Conservation (phyloP, 805 yeast species). For the Allodekkera sacchari region DNA sequence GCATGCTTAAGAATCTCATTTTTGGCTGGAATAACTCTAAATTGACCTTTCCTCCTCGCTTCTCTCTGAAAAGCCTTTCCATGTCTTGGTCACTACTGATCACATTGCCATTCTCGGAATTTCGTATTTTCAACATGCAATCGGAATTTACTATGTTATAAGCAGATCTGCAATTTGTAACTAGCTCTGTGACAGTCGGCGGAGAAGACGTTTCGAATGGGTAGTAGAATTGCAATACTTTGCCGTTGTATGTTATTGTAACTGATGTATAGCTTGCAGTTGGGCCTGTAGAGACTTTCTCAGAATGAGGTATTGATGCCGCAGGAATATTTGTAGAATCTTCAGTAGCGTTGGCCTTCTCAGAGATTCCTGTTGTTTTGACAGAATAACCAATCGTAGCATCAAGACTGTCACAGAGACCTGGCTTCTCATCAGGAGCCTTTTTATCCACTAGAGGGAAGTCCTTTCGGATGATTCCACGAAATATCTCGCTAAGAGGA, state of each 20-base stretch:
- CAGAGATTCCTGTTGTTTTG: too few relatives aligned
- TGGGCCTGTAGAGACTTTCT: too few relatives aligned
- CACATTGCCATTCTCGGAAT: conserved; percentile 21
- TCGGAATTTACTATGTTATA: conserved; percentile 44
- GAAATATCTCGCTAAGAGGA: conserved; percentile 62
- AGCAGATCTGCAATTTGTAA: conserved; percentile 68
- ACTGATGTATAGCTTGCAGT: too few relatives aligned
- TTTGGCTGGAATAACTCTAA: conserved; percentile 30
- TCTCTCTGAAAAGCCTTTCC: conserved; percentile 31
- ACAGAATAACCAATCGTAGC: too few relatives aligned
- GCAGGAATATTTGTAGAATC: too few relatives aligned
- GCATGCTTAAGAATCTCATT: background rate
- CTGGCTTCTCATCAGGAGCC: conserved; percentile 2
- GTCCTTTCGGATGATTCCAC: conserved; percentile 49
- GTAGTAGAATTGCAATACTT: conserved; percentile 55
- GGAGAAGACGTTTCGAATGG: conserved; percentile 61
- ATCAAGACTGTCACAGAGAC: conserved; percentile 3
- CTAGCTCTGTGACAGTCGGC: conserved; percentile 70
- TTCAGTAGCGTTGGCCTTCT: too few relatives aligned
- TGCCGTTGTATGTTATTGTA: conserved; percentile 41
- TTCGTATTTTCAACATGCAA: conserved; percentile 27
- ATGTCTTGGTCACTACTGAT: conserved; percentile 39
- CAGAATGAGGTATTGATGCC: too few relatives aligned
- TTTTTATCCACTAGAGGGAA: conserved; percentile 54
- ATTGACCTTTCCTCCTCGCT: conserved; percentile 25